Conservation (phyloP, 2,329 filamentous ascomycete species). For the Phaeomoniella chlamydospora region DNA sequence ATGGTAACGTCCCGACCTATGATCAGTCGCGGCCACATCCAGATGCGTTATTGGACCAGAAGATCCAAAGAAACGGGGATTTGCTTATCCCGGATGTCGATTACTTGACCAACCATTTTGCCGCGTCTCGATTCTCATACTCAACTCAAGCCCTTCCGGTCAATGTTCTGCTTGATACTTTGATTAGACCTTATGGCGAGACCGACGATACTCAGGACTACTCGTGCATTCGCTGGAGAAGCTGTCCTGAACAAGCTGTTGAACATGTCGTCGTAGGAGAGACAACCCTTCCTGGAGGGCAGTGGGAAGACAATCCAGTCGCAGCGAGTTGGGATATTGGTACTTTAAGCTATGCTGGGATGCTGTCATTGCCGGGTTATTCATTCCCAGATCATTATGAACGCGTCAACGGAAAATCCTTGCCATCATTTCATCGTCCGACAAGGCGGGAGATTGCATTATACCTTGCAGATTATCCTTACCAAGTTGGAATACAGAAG, state of each 20-base stretch:
- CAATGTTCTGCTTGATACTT: slow-evolving; percentile 45
- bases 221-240: slow-evolving; percentile 40
- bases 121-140: slow-evolving; percentile 41
- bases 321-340: slow-evolving; percentile 41
- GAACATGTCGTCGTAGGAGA: slow-evolving; percentile 40
- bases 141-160: slow-evolving; percentile 46
- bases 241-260: slow-evolving; percentile 34
- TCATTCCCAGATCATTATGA: slow-evolving; percentile 39
- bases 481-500: slow-evolving; percentile 35
- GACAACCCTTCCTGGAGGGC: slow-evolving; percentile 36
- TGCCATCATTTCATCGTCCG: slow-evolving; percentile 39
- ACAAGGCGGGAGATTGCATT: slow-evolving; percentile 38
- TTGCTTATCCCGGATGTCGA: slow-evolving; percentile 33
- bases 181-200: slow-evolving; percentile 44
- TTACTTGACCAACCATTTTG: slow-evolving; percentile 41
- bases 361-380: slow-evolving; percentile 46
- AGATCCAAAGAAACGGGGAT: slow-evolving; percentile 30
- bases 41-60: slow-evolving; percentile 40
- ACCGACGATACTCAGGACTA: slow-evolving; percentile 35
- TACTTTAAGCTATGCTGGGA: slow-evolving; percentile 46
- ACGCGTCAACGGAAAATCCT: slow-evolving; percentile 20
- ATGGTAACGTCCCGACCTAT: slow-evolving; percentile 46
- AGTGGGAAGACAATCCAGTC: slow-evolving; percentile 42
- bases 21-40: slow-evolving; percentile 35
- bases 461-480: slow-evolving; percentile 40